Evolutionary conservation across 139 green algal species (phyloP), one percentile per base, ranked within the genome.

Genomic region (Picochlorum sp.): DNA sequence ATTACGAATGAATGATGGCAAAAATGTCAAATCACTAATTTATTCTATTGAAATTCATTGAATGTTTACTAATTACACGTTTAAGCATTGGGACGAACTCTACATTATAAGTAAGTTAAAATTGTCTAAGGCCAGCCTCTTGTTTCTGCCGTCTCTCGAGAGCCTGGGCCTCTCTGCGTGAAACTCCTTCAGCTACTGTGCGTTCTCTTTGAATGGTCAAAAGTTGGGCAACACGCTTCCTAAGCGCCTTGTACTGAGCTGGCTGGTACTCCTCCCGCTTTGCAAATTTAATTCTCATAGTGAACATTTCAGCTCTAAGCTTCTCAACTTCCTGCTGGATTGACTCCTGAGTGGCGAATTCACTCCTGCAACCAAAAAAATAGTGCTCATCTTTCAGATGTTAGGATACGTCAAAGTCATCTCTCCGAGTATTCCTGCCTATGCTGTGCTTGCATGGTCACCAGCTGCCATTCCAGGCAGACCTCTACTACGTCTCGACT

Each of bases 281-380:
- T 20, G 64, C 74, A 50, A 61, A 67, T 55, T 79, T 79, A 44
- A 81, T 74, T 33, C 75, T 71, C 60, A 83, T 61, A 24, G 63
- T 41, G 57, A 80, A 81, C 40, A 83, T 65, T 36, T 75, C 64
- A 1, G 36, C 33, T 60, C 82, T 78, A 52, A 25, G 22, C 32
- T 62, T 51, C 29, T 74, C 45, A 39, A 83, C 75, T 30, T 74
- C 33, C 7, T 6, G 25, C 12, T 74, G 44, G 31, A 83, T 79
- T 20, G 70, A 44, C 43, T 78, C 75, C 10, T 32, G 14, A 24
- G 32, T 64, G 12, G 52, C 18, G 52, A 59, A 59, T 22, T 59
- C 52, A 28, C 7, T 45, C 24, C 52, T 59, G 26, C 52, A 58
- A 55, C 9, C 9, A n/a, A n/a, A n/a, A 47, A 3, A 5, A 43